Evolutionary conservation across 164 flowering plant species (phyloP), one percentile per base, ranked within the genome.

Genomic region (Macadamia tetraphylla): DNA sequence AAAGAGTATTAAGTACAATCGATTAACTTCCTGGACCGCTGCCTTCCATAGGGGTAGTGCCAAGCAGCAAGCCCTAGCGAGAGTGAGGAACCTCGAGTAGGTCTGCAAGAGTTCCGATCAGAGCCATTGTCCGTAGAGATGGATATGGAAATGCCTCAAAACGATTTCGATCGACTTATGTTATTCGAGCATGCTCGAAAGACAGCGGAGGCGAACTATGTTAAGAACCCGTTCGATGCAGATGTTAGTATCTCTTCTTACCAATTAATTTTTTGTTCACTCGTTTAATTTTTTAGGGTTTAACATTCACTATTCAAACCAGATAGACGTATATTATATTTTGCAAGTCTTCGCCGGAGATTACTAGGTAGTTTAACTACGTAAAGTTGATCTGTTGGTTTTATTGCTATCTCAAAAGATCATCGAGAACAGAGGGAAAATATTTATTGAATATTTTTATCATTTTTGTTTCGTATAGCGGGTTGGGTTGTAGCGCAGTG

Each of bases 171-270:
- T 74, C 92, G 93, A 8, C 73, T 86, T 43, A 55, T 90, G n/a
- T 81, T 90, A 80, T 88, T 87, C 80, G 94, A 92, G 82, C 88
- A 83, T 64, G 87, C 93, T 71, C 88, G 94, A 29, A 86, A 80
- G 70, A 70, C 81, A 0, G 80, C 90, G 9, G 96, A 92, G 70
- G 75, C 77, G 5, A 60, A 61, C 64, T 87, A 92, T 74, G 82
- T 79, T 46, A 70, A 73, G 63, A 74, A 88, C 73, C 97, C 97
- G 68, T 81, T 66, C 62, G 97, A 92, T 59, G 90, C 95, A 23
- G 97, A 89, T 60, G 98, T 92, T 35, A 17, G 81, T 80, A 43
- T 31, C 30, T 57, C 55, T 14, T 63, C 40, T 57, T 29, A 48
- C 18, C 57, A 13, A 48, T 58, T 49, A 23, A 2, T 48, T 49